Evolutionary conservation across 306 rosid genomes (phyloP).

Genomic region (Cucurbita maxima): DNA sequence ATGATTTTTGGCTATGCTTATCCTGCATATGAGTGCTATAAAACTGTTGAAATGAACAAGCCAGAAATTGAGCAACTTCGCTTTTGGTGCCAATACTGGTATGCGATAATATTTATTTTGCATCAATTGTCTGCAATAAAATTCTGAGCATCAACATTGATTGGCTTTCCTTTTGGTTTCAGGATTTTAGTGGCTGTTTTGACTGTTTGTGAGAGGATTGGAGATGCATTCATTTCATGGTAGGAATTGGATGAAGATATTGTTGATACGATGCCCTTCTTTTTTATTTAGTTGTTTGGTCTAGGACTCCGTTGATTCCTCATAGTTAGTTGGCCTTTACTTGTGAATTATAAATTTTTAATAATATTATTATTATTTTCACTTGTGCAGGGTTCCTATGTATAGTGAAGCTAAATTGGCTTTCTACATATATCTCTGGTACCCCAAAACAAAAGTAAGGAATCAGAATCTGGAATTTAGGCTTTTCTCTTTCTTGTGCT

Average conservation of each 20-base stretch:
- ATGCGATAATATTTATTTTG: background rate
- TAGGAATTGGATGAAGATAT: slow-evolving; percentile 16
- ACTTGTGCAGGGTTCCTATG: slow-evolving; percentile 74
- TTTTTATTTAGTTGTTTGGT: background rate
- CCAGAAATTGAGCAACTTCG: slow-evolving; percentile 79
- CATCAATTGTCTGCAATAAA: background rate
- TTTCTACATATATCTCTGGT: slow-evolving; percentile 81
- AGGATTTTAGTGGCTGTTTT: slow-evolving; percentile 89
- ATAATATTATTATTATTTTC: background rate
- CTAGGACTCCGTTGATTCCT: background rate
- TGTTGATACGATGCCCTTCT: background rate
- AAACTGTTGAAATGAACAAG: slow-evolving; percentile 65
- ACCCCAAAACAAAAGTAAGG: slow-evolving; percentile 72
- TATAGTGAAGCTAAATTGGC: slow-evolving; percentile 89
- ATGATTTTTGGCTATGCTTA: slow-evolving; percentile 82
- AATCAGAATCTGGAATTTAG: background rate
- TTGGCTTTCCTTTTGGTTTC: slow-evolving; percentile 10
- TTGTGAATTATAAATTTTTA: background rate
- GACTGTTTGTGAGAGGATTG: slow-evolving; percentile 67
- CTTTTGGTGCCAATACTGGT: slow-evolving; percentile 98
- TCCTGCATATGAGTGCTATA: slow-evolving; percentile 88
- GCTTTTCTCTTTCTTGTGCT: background rate
- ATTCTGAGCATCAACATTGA: background rate
- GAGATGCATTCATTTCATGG: slow-evolving; percentile 83
- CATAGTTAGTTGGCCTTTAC: background rate